Base-by-base conservation (phyloP, 257 asterid genomes). In the Ophiorrhiza pumila region DNA sequence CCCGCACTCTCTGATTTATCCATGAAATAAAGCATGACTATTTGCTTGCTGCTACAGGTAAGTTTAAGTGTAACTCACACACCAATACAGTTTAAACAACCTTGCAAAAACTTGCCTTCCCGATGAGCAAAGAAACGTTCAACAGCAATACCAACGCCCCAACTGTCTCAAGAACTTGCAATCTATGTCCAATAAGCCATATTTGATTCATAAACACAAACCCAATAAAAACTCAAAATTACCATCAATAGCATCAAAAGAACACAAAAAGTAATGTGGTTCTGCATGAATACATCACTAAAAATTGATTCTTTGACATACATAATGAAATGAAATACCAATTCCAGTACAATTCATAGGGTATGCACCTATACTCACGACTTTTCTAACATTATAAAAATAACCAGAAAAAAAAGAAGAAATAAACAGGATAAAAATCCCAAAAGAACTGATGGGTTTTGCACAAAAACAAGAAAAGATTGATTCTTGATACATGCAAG, bases 401-500 rank as follows among this genome's bases (percentile, higher is more conserved):
- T 58, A n/a, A 20, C 41, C 29, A 29, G 17, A 7, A 55, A 23
- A 64, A n/a, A 31, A 22, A 57, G 0, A 23, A 35, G 12, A 14
- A 18, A 0, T 18, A 8, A 22, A 35, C 31, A 12, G 37, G n/a
- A 8, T 22, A 17, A 13, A 74, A 37, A 43, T 2, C n/a, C 29
- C 22, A 55, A 17, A 42, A 20, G 42, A 2, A 72, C 22, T 43
- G 27, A 42, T 7, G 35, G 45, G 45, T 6, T 65, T 57, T 34
- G 25, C 13, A 18, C 32, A 41, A 42, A 23, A 52, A 13, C 59
- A 53, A 25, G 13, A 12, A 42, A 66, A 66, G 8, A 23, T 74
- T 59, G 72, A 74, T 17, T 55, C 66, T 74, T 74, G 59, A 65
- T 12, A 65, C 46, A 11, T 14, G 31, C 14, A 15, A 50, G 34